Evolutionary conservation across 2,329 filamentous ascomycete species (phyloP).

Genomic region (Aspergillus udagawae): DNA sequence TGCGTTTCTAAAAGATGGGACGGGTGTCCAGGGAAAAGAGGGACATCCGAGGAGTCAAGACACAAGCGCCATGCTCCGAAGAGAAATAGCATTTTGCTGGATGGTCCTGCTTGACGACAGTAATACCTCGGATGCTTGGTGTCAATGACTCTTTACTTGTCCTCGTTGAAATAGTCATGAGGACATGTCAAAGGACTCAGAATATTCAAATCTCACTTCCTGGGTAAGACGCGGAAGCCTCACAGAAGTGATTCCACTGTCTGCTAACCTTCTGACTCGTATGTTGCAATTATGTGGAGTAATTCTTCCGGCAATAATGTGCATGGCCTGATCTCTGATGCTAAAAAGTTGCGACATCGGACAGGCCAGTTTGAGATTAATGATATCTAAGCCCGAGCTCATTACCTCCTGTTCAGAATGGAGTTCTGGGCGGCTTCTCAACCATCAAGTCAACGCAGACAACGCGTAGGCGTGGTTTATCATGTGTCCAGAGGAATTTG

Average conservation of each 20-base stretch:
- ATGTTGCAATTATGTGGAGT: not conserved
- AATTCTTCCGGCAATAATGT: not conserved
- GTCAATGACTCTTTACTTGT: too few relatives aligned
- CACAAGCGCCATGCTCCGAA: not conserved
- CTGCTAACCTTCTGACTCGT: not conserved
- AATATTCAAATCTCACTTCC: too few relatives aligned
- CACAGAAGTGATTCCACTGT: not conserved
- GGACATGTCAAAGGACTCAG: not conserved
- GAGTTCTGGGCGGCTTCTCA: not conserved
- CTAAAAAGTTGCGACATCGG: not conserved
- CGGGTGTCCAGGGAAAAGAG: not conserved
- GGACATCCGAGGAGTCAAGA: too few relatives aligned
- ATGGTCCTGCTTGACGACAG: too few relatives aligned
- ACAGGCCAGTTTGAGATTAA: not conserved
- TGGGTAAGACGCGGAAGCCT: not conserved
- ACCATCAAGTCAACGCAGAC: not conserved
- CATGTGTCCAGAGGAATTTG: too few relatives aligned
- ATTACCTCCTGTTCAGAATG: not conserved
- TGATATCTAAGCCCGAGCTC: not conserved
- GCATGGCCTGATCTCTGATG: not conserved
- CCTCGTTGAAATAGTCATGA: too few relatives aligned
- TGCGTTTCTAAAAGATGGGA: not conserved
- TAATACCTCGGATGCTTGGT: too few relatives aligned
- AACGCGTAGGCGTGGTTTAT: too few relatives aligned
- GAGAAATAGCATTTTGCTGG: too few relatives aligned